These are phyloP conservation scores for Ogataea corticis DNA, from an alignment of 805 yeast species.

Conservation along the genomic window DNA sequence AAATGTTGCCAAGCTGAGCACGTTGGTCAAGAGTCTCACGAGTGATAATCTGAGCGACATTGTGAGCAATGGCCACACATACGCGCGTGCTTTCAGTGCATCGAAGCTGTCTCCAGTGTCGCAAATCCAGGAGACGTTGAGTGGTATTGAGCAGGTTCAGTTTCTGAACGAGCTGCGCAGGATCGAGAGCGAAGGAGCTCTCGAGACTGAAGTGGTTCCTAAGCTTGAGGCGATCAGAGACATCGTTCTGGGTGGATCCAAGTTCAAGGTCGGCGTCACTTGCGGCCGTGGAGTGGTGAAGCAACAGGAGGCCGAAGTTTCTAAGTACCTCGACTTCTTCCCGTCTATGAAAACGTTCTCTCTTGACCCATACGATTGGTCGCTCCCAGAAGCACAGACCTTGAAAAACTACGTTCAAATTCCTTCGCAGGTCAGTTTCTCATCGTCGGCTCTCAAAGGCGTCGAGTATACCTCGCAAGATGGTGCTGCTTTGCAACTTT, in stretches of 20 bases:
- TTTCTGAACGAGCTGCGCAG: constrained; percentile 62
- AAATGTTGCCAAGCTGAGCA: constrained; percentile 65
- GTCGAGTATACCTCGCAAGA: constrained; percentile 67
- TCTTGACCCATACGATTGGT: constrained; percentile 15
- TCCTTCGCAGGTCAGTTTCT: constrained; percentile 88
- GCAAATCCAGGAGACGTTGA: constrained; percentile 59
- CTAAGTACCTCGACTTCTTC: constrained; percentile 31
- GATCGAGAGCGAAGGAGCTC: constrained; percentile 49
- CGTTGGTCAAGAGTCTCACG: constrained; percentile 70
- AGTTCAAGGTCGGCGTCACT: constrained; percentile 55
- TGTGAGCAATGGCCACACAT: constrained; percentile 86
- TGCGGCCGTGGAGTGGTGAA: constrained; percentile 49
- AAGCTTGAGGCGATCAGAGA: constrained; percentile 54
- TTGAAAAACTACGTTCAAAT: constrained; percentile 56
- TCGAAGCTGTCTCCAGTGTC: constrained; percentile 62
- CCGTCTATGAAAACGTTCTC: constrained; percentile 11
- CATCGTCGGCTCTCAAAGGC: constrained; percentile 68
- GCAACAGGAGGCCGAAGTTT: constrained; percentile 38
- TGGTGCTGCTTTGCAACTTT: constrained; percentile 81
- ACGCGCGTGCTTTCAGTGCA: constrained; percentile 68
- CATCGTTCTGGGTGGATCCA: constrained; percentile 41
- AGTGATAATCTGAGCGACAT: constrained; percentile 77
- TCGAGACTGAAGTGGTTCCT: constrained; percentile 63
- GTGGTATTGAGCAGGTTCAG: constrained; percentile 78
- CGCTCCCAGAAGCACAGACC: not conserved